Conservation (phyloP, 768 basidiomycete genomes). For the Mycena vulgaris region DNA sequence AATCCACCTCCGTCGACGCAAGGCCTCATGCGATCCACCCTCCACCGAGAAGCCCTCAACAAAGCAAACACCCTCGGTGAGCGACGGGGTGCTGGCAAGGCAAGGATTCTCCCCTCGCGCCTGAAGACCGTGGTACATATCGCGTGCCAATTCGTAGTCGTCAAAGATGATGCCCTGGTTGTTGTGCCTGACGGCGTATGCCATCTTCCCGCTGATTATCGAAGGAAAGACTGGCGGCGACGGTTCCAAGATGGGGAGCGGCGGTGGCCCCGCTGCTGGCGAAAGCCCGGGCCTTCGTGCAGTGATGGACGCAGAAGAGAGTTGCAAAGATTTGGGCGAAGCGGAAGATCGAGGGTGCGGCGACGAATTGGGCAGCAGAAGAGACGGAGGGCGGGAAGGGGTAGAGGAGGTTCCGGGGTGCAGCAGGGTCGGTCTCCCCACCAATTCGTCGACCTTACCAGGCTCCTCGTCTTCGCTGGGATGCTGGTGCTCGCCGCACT, state of each 20-base stretch:
- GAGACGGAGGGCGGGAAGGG: background rate
- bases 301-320: too few species aligned
- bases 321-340: too few species aligned
- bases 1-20: background rate
- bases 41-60: background rate
- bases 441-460: background rate
- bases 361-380: background rate
- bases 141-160: background rate
- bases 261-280: background rate
- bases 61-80: background rate
- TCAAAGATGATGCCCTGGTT: background rate
- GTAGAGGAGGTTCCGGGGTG: background rate
- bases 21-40: background rate
- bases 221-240: background rate
- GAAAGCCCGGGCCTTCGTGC: background rate
- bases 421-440: background rate
- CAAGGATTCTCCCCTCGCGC: background rate
- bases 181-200: background rate
- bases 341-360: too few species aligned
- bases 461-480: background rate
- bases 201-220: background rate
- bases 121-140: background rate
- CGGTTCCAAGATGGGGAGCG: background rate
- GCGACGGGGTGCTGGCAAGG: background rate
- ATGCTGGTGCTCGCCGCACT: background rate